Evolutionary conservation across 2,329 filamentous ascomycete species (phyloP), one percentile per base, ranked within the genome.

Genomic region (Didymella lethalis): DNA sequence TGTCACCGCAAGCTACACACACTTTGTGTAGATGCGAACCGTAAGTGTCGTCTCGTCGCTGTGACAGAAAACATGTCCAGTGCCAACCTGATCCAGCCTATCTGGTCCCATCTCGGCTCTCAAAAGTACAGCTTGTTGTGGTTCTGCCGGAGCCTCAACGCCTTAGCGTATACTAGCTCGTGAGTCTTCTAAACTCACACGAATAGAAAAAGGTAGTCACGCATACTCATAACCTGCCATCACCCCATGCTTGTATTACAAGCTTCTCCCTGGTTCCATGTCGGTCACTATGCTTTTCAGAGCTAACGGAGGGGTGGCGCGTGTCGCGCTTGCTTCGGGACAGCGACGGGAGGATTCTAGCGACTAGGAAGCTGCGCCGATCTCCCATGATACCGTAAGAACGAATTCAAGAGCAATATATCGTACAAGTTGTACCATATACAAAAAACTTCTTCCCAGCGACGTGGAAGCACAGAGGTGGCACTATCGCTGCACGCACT

Each of bases 291-390:
- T 59, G 34, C 64, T 53, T 34, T 55, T 57, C 50, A 31, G 16
- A 61, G 63, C 50, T 60, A 66, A 58, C 45, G 44, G 20, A 57
- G 50, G 59, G 45, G 50, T 34, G 29, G 63, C 62, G 65, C 62
- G 62, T 67, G 55, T 50, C 65, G 69, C 69, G 69, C 64, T 54
- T 74, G 66, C 62, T 65, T 67, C 71, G 69, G 70, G 70, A 73
- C 66, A 68, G 57, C 58, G 61, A 57, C 64, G 58, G 55, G 46
- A 63, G 45, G 61, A 55, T 56, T 63, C 40, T 40, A 48, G 57
- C 31, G 45, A 28, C 51, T 54, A 54, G 61, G 64, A 58, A 62
- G 56, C 31, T 52, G 56, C 41, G 65, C 55, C 48, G 68, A 71
- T 71, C 68, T 58, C 49, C 45, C 57, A 51, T 50, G 51, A 58